Conservation (phyloP, 2,329 filamentous ascomycete species). For the Lasiodiplodia citricola region DNA sequence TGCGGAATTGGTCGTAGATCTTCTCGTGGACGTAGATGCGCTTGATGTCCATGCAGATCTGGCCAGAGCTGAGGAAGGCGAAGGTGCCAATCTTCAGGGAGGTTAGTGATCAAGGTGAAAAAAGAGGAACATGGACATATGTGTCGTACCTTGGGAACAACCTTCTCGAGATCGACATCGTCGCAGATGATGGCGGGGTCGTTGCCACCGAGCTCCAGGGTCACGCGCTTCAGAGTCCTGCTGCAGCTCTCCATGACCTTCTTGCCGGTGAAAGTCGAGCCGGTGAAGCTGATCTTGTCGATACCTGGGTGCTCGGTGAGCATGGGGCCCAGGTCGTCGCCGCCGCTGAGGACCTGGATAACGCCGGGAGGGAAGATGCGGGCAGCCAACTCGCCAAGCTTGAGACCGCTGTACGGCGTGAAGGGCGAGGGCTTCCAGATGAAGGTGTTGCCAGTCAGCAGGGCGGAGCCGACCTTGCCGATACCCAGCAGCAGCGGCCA, state of each 20-base stretch:
- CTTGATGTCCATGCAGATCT: conserved; percentile 53
- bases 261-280: conserved; percentile 65
- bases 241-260: conserved; percentile 61
- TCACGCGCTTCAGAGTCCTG: conserved; percentile 63
- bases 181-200: conserved; percentile 65
- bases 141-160: conserved; percentile 35
- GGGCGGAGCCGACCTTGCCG: conserved; percentile 62
- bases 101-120: background rate
- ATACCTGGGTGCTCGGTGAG: conserved; percentile 64
- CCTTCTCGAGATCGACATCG: conserved; percentile 53
- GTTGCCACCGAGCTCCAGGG: conserved; percentile 67
- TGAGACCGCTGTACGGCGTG: conserved; percentile 63
- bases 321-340: conserved; percentile 64
- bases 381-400: conserved; percentile 63
- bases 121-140: too few species aligned
- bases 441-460: conserved; percentile 62
- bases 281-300: conserved; percentile 68
- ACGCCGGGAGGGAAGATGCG: conserved; percentile 66
- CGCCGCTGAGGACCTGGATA: conserved; percentile 63
- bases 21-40: conserved; percentile 65
- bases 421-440: conserved; percentile 63
- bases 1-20: conserved; percentile 63
- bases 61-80: conserved; percentile 63
- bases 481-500: conserved; percentile 56
- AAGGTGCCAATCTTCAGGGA: conserved; percentile 48